These are phyloP conservation scores for Malbranchea cinnamomea DNA, from an alignment of 2,329 filamentous ascomycete species.

Conservation along the genomic window DNA sequence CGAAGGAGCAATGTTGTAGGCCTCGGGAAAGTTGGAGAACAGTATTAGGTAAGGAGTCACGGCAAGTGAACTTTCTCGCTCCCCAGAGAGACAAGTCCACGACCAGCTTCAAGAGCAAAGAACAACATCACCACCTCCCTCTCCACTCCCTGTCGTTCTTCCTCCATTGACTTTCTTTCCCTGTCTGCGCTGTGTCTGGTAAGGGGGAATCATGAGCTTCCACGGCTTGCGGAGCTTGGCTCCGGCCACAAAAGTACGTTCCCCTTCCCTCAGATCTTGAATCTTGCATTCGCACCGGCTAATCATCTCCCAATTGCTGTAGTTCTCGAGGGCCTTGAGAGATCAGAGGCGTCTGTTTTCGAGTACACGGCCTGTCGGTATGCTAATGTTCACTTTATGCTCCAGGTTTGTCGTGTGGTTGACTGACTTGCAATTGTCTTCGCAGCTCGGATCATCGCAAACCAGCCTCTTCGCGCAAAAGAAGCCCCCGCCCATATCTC, in stretches of 20 bases:
- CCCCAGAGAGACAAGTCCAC: too few species aligned
- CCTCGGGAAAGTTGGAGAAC: too few species aligned
- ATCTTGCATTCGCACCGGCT: background rate
- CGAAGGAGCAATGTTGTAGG: too few species aligned
- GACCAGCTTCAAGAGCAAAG: too few species aligned
- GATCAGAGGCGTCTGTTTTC: slow-evolving; percentile 67
- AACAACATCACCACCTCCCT: slow-evolving; percentile 14
- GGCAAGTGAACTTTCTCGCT: too few species aligned
- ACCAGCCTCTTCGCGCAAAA: slow-evolving; percentile 75
- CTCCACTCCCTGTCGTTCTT: slow-evolving; percentile 12
- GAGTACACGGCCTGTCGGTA: slow-evolving; percentile 67
- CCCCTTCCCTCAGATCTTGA: slow-evolving; percentile 6
- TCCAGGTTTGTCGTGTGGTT: background rate
- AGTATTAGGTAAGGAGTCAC: too few species aligned
- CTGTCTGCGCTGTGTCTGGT: slow-evolving; percentile 5
- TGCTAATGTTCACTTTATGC: slow-evolving; percentile 16
- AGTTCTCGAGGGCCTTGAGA: slow-evolving; percentile 51
- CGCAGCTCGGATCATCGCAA: slow-evolving; percentile 70
- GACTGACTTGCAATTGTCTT: slow-evolving; percentile 4
- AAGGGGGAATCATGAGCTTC: slow-evolving; percentile 33
- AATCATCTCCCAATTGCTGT: slow-evolving; percentile 15
- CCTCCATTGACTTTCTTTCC: too few species aligned
- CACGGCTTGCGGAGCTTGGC: slow-evolving; percentile 35
- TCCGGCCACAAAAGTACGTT: slow-evolving; percentile 33
- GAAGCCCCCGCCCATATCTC: slow-evolving; percentile 78